Evolutionary conservation across 2,329 filamentous ascomycete genomes (phyloP).

Genomic region (Teratosphaeriaceae sp.): DNA sequence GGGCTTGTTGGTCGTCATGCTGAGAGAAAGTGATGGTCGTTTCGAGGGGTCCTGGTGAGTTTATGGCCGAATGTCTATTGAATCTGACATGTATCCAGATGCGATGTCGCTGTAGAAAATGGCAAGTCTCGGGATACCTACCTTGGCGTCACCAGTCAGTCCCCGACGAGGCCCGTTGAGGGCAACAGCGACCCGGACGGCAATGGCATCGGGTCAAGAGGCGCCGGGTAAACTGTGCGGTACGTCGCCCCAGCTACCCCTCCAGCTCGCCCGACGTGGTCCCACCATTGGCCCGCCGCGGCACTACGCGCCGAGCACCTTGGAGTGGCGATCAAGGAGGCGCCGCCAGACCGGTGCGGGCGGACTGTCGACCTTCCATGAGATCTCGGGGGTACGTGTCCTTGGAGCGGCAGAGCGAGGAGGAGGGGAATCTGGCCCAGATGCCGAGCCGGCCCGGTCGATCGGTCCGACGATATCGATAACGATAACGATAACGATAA

Average conservation of each 20-base stretch:
- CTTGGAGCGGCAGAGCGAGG: too few relatives aligned
- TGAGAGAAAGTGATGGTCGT: background rate
- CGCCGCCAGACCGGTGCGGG: too few relatives aligned
- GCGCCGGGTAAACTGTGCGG: background rate
- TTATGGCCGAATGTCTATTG: background rate
- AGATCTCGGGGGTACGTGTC: too few relatives aligned
- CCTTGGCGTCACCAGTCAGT: background rate
- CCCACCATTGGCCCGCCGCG: too few relatives aligned
- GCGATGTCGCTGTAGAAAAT: background rate
- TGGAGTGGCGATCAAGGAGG: too few relatives aligned
- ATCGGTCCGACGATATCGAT: too few relatives aligned
- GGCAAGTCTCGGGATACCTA: background rate
- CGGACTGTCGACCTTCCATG: too few relatives aligned
- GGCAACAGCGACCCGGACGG: background rate
- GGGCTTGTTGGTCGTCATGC: slow-evolving; percentile 20
- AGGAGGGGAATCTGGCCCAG: too few relatives aligned
- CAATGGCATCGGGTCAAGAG: background rate
- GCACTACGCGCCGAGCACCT: too few relatives aligned
- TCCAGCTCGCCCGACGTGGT: background rate
- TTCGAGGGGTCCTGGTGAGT: too few relatives aligned
- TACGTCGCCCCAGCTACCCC: background rate
- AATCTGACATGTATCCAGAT: background rate
- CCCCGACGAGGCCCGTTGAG: background rate
- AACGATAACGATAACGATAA: too few relatives aligned
- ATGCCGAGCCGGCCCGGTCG: too few relatives aligned